These are phyloP conservation scores for Hypholoma fasciculare DNA, from an alignment of 768 basidiomycete species.

Conservation along the genomic window DNA sequence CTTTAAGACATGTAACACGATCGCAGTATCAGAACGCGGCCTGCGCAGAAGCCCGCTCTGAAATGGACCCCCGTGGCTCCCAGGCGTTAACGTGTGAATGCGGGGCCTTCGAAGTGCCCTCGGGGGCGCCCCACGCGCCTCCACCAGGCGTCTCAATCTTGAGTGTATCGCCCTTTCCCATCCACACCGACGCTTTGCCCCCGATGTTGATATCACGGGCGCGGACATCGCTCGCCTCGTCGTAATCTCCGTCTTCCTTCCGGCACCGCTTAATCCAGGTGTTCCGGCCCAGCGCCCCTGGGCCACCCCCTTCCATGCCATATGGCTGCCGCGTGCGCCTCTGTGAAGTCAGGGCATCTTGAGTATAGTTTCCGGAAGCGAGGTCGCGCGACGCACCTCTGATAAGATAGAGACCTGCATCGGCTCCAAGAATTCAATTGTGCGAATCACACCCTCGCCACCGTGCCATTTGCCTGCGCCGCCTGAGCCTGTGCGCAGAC, in stretches of 20 bases:
- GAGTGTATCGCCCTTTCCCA: conserved; percentile 85
- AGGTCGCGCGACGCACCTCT: conserved; percentile 51
- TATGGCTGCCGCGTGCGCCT: conserved; percentile 85
- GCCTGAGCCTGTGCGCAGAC: conserved; percentile 65
- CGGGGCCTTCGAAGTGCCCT: conserved; percentile 27
- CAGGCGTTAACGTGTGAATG: conserved; percentile 43
- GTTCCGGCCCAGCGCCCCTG: conserved; percentile 73
- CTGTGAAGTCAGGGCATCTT: conserved; percentile 33
- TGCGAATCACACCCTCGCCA: conserved; percentile 83
- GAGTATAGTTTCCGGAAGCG: conserved; percentile 2
- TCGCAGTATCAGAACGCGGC: conserved; percentile 49
- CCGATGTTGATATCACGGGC: conserved; percentile 81
- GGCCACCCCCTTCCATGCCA: conserved; percentile 78
- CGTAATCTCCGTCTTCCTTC: conserved; percentile 65
- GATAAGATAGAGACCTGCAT: conserved; percentile 89
- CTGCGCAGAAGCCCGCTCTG: conserved; percentile 62
- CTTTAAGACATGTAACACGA: too few species aligned
- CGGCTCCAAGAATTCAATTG: conserved; percentile 78
- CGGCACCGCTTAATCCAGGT: conserved; percentile 83
- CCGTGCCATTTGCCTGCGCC: conserved; percentile 75
- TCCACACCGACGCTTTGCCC: conserved; percentile 83
- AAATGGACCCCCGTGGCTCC: conserved; percentile 74
- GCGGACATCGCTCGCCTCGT: conserved; percentile 33
- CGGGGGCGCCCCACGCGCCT: conserved; percentile 75
- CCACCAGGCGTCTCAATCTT: conserved; percentile 89